Base-by-base conservation (phyloP, 129 eudicot species). In the Pittosporum tobira region DNA sequence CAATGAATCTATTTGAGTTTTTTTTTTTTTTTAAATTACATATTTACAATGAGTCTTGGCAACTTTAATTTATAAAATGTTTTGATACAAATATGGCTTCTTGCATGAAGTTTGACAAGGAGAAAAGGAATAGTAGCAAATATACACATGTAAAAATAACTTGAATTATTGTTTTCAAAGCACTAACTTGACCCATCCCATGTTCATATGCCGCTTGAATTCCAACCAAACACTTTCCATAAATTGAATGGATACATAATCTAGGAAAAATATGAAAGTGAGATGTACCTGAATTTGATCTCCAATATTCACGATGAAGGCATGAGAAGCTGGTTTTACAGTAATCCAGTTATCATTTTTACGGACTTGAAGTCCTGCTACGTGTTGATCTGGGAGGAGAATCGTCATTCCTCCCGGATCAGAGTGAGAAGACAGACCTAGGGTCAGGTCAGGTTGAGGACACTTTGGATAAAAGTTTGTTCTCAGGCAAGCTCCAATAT, bases 381-480 rank as follows among this genome's bases (percentile, higher is more conserved):
- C 96, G 3, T 87, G 59, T 43, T 69, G 70, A 56, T 87, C 96
- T 3, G 96, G 93, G 0, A 87, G 71, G 59, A 87, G 82, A 60
- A 87, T 54, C 51, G 96, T 87, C 69, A 87, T 63, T 38, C 96
- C 96, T 38, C 96, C 96, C 0, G 96, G 96, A 61, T 87, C 96
- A 28, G 96, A 87, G 64, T 87, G 96, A 14, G 96, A 53, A 20
- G 93, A 83, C n/a, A 87, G 74, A 15, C 96, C 93, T 5, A 87
- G 79, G 65, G 96, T 64, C 38, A 87, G 52, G 59, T 87, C 93
- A 5, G 96, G 96, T 51, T 87, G 93, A 0, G 96, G 96, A 38
- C 96, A 87, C 37, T 80, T 87, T 22, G 96, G 93, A 57, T 87
- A 87, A 28, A 71, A 87, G 55, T 87, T 87, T 2, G 72, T 85